Evolutionary conservation across 352 stramenopile species (phyloP).

Genomic region (Phytopythium vexans): DNA sequence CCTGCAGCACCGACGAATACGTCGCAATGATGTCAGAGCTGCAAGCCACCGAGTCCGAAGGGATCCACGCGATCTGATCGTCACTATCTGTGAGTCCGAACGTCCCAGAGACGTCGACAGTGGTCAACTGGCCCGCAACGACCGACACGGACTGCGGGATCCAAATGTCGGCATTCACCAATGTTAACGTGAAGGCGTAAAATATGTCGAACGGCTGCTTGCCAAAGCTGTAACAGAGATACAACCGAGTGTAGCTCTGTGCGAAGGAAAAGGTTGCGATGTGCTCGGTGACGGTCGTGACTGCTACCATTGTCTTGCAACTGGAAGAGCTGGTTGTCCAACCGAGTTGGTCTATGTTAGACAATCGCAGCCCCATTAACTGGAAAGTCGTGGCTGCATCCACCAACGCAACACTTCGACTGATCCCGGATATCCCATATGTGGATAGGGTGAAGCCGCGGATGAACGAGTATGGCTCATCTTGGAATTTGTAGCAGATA

Average conservation of each 20-base stretch:
- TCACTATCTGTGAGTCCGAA: conserved; percentile 58
- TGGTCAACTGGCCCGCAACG: conserved; percentile 39
- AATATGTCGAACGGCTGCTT: conserved; percentile 58
- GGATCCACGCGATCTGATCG: conserved; percentile 64
- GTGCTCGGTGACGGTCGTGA: conserved; percentile 26
- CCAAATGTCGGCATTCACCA: conserved; percentile 54
- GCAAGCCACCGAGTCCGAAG: conserved; percentile 37
- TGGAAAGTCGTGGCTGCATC: conserved; percentile 42
- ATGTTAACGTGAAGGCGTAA: conserved; percentile 20
- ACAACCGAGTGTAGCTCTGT: conserved; percentile 29
- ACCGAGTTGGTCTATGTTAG: conserved; percentile 40
- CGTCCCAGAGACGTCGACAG: conserved; percentile 40
- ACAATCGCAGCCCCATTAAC: conserved; percentile 46
- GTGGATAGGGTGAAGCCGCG: conserved; percentile 34
- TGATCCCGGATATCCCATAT: conserved; percentile 42
- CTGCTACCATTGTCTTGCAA: conserved; percentile 28
- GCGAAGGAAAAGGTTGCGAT: conserved; percentile 28
- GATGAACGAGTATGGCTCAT: conserved; percentile 57
- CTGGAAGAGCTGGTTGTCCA: conserved; percentile 41
- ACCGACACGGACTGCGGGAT: conserved; percentile 37
- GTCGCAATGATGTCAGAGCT: conserved; percentile 16
- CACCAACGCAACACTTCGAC: conserved; percentile 37
- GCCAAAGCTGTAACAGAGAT: conserved; percentile 66
- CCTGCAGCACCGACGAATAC: conserved; percentile 43
- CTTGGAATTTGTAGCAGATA: conserved; percentile 72